phyloP scores from a whole-genome alignment of 2,329 filamentous ascomycete species.

The Colletotrichum tropicicola region DNA sequence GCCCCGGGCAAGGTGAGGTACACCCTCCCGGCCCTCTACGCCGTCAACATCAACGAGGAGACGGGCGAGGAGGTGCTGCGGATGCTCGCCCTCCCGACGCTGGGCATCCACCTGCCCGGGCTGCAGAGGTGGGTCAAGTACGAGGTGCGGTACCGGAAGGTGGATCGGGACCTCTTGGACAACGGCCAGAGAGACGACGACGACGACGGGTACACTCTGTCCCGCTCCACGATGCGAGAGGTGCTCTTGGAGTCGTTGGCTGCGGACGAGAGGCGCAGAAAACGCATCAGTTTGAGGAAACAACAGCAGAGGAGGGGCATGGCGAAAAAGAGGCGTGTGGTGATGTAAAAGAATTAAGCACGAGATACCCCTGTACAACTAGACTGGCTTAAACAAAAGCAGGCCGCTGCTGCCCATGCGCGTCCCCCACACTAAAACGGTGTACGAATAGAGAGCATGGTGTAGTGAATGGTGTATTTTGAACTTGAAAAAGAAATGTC shows the following conservation, averaged over 20 bases:
- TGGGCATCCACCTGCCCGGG: conserved; percentile 57
- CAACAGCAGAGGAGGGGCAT: too few species aligned
- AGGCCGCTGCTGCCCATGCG: too few species aligned
- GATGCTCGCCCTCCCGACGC: conserved; percentile 62
- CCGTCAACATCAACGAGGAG: conserved; percentile 40
- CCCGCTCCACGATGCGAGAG: too few species aligned
- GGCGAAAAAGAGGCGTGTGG: not conserved
- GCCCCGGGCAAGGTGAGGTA: conserved; percentile 65
- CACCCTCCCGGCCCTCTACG: conserved; percentile 64
- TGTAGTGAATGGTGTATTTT: not conserved
- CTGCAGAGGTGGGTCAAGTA: conserved; percentile 58
- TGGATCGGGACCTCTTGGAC: conserved; percentile 51
- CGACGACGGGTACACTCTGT: too few species aligned
- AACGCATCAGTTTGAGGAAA: not conserved
- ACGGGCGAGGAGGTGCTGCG: conserved; percentile 39
- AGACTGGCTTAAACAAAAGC: not conserved
- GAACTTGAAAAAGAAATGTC: not conserved
- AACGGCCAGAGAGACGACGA: not conserved
- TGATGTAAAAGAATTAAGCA: too few species aligned
- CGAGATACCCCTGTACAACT: conserved; percentile 11
- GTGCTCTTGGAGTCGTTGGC: too few species aligned
- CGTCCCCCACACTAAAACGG: not conserved
- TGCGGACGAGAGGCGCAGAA: not conserved
- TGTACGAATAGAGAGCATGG: not conserved
- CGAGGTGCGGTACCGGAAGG: conserved; percentile 59